These are phyloP conservation scores for Myriangium duriaei DNA, from an alignment of 2,329 filamentous ascomycete species.

Conservation along the genomic window DNA sequence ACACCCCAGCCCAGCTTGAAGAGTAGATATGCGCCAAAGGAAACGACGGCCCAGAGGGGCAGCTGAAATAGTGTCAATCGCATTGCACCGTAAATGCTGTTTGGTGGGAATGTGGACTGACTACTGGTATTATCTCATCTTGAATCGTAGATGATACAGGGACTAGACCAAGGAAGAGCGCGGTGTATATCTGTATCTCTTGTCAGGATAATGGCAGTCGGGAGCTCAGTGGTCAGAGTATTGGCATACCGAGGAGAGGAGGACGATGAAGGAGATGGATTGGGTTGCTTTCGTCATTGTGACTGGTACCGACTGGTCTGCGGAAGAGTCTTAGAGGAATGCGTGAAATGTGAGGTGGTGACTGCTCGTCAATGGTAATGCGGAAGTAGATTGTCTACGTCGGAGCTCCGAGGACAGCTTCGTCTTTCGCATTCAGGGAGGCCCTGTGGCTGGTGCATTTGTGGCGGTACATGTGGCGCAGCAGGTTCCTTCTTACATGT, in stretches of 20 bases:
- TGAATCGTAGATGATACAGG: constrained; percentile 68
- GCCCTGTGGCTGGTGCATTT: not conserved
- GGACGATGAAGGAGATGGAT: constrained; percentile 74
- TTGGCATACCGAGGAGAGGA: constrained; percentile 68
- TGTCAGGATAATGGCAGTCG: constrained; percentile 16
- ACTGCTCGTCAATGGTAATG: not conserved
- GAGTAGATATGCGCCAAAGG: constrained; percentile 83
- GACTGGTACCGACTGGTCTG: constrained; percentile 12
- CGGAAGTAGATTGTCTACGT: constrained; percentile 2
- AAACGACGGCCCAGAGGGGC: constrained; percentile 83
- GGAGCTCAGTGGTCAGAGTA: constrained; percentile 1
- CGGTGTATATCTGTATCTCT: constrained; percentile 66
- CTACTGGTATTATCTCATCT: constrained; percentile 76
- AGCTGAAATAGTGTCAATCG: constrained; percentile 43
- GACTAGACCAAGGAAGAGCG: constrained; percentile 70
- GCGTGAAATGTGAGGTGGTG: no score
- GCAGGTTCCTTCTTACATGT: no score
- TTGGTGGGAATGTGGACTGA: constrained; percentile 38
- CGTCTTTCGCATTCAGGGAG: constrained; percentile 5
- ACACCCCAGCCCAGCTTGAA: constrained; percentile 86
- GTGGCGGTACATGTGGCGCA: not conserved
- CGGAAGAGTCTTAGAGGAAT: constrained; percentile 2
- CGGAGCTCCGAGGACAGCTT: constrained; percentile 7
- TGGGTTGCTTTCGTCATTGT: constrained; percentile 91
- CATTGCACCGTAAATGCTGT: constrained; percentile 2